Percentiles rank a stretch among this genome's conserved stretches.
Evolutionary conservation across 2,329 filamentous ascomycete species (phyloP).

Genomic region (Lachnellula willkommii): DNA sequence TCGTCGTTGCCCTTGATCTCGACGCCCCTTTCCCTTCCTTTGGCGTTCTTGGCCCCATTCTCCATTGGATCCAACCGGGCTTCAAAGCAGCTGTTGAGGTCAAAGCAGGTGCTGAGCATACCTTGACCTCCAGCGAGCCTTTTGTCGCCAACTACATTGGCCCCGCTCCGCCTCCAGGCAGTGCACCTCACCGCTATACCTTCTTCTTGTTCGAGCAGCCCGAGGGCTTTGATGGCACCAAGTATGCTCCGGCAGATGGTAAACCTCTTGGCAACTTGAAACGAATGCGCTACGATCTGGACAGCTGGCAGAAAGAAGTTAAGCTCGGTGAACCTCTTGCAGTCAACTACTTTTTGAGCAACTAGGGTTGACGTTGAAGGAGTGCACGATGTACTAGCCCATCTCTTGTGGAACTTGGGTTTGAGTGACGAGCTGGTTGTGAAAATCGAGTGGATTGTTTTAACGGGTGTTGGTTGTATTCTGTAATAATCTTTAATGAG

Average conservation of each 20-base stretch:
- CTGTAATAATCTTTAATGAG: too few relatives aligned
- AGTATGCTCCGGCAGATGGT: conserved; percentile 32
- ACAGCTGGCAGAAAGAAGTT: conserved; percentile 34
- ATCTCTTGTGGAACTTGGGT: background rate
- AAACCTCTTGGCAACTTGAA: conserved; percentile 31
- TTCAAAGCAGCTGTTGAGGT: conserved; percentile 5
- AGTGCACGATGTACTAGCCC: background rate
- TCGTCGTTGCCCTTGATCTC: conserved; percentile 41
- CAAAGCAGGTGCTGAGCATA: conserved; percentile 3
- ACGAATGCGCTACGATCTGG: conserved; percentile 40
- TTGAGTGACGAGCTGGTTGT: background rate
- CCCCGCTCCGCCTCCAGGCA: conserved; percentile 41
- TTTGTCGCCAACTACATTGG: conserved; percentile 38
- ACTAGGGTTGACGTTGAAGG: conserved; percentile 10
- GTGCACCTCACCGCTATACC: conserved; percentile 43
- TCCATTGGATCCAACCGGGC: conserved; percentile 44
- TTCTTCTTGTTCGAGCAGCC: conserved; percentile 47
- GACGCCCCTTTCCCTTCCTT: conserved; percentile 43
- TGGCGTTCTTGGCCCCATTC: conserved; percentile 38
- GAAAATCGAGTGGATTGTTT: too few relatives aligned
- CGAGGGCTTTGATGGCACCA: conserved; percentile 31
- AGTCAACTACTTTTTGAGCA: conserved; percentile 35
- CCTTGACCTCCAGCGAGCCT: conserved; percentile 13
- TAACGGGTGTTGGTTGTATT: too few relatives aligned
- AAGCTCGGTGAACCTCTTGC: conserved; percentile 32